A percentile compares a stretch with the other conserved stretches of the same genome.
phyloP scores from a whole-genome alignment of 1,139 yeast genomes.

The Geotrichum aggregatum region DNA sequence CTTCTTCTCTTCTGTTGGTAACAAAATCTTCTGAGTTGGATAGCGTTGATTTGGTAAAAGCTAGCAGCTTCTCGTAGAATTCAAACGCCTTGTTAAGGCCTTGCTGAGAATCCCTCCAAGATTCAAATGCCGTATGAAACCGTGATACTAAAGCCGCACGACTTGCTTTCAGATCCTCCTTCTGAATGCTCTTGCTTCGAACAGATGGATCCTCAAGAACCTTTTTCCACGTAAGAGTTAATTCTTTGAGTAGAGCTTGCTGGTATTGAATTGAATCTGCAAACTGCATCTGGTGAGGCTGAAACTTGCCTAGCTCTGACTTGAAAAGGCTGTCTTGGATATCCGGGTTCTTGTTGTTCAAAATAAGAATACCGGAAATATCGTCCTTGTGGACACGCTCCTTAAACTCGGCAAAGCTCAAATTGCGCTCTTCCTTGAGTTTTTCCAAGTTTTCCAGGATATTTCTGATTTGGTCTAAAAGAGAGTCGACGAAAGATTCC shows the following conservation, averaged over 20 bases:
- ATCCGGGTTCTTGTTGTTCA: slow-evolving; percentile 57
- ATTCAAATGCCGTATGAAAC: slow-evolving; percentile 48
- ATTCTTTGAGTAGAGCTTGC: slow-evolving; percentile 49
- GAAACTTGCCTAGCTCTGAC: slow-evolving; percentile 72
- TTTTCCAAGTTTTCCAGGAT: slow-evolving; percentile 45
- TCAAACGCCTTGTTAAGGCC: slow-evolving; percentile 60
- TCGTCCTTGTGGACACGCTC: slow-evolving; percentile 75
- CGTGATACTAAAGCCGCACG: slow-evolving; percentile 44
- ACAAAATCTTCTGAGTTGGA: slow-evolving; percentile 40
- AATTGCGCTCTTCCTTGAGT: slow-evolving; percentile 56
- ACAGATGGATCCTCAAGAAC: slow-evolving; percentile 47
- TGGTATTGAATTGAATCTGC: slow-evolving; percentile 67
- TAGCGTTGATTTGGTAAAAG: slow-evolving; percentile 44
- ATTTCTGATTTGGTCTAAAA: slow-evolving; percentile 48
- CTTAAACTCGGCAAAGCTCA: slow-evolving; percentile 63
- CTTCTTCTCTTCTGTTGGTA: slow-evolving; percentile 39
- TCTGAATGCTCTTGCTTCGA: slow-evolving; percentile 38
- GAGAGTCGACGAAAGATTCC: slow-evolving; percentile 41
- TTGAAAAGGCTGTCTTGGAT: slow-evolving; percentile 61
- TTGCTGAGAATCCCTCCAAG: slow-evolving; percentile 55
- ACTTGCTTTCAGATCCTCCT: slow-evolving; percentile 41
- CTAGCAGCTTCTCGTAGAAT: slow-evolving; percentile 57
- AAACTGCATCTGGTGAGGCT: slow-evolving; percentile 61
- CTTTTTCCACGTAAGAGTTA: slow-evolving; percentile 56
- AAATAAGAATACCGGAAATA: slow-evolving; percentile 69